These are phyloP conservation scores for Russula sp. DNA, from an alignment of 768 basidiomycete species.

Conservation along the genomic window DNA sequence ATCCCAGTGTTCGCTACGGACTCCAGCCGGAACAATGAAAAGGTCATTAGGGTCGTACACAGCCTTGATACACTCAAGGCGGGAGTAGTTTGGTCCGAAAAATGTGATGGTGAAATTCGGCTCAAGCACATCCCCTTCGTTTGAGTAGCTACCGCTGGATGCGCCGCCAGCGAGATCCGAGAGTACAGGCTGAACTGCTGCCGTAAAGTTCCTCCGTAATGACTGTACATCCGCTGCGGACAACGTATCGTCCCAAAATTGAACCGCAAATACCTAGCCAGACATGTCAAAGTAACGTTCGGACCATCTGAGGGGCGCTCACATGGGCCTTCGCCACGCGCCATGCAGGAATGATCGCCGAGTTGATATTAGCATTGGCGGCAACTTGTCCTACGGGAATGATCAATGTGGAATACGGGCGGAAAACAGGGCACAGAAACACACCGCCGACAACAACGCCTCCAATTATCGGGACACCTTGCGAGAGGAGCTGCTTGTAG, in stretches of 20 bases:
- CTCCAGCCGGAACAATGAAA: constrained; percentile 31
- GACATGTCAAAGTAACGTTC: neutral
- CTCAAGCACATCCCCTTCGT: constrained; percentile 31
- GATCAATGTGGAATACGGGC: neutral
- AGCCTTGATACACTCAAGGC: constrained; percentile 29
- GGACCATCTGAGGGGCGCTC: constrained; percentile 3
- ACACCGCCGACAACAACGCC: constrained; percentile 11
- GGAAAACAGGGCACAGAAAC: neutral
- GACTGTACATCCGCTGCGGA: too few species aligned
- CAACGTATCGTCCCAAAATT: neutral
- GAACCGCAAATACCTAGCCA: neutral
- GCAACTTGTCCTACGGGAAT: constrained; percentile 30
- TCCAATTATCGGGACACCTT: constrained; percentile 6
- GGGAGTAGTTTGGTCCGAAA: too few species aligned
- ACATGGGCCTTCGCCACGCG: constrained; percentile 36
- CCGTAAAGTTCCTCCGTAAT: too few species aligned
- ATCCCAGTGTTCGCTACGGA: constrained; percentile 34
- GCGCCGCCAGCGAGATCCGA: constrained; percentile 8
- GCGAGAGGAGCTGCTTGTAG: constrained; percentile 8
- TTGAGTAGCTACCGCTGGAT: constrained; percentile 32
- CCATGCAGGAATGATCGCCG: constrained; percentile 35
- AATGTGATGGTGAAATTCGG: too few species aligned
- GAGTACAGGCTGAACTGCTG: too few species aligned
- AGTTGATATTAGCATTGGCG: constrained; percentile 31
- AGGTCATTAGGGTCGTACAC: constrained; percentile 33